Conservation (phyloP, 805 yeast genomes). For the Sugiyamaella boreocaroliniensis region DNA sequence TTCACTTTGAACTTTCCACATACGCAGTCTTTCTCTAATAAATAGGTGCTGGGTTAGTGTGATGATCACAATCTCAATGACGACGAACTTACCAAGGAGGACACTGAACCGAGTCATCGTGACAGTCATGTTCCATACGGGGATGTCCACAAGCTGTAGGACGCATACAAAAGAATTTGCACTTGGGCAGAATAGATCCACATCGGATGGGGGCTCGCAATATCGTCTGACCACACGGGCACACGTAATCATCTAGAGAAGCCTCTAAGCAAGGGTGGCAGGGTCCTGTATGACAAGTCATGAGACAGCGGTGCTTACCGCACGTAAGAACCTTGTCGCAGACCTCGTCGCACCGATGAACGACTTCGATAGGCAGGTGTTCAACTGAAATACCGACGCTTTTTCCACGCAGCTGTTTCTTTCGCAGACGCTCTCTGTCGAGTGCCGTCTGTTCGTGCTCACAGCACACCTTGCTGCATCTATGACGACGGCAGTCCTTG, state of each 20-base stretch:
- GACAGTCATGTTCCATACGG: slow-evolving; percentile 65
- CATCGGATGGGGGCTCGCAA: slow-evolving; percentile 80
- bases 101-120: slow-evolving; percentile 54
- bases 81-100: slow-evolving; percentile 50
- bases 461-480: slow-evolving; percentile 67
- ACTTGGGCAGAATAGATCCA: slow-evolving; percentile 60
- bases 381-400: slow-evolving; percentile 39
- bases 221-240: slow-evolving; percentile 75
- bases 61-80: background rate
- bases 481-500: slow-evolving; percentile 74
- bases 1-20: slow-evolving; percentile 54
- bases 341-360: slow-evolving; percentile 61
- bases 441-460: slow-evolving; percentile 55
- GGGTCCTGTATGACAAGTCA: slow-evolving; percentile 71
- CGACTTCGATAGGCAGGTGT: slow-evolving; percentile 56
- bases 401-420: slow-evolving; percentile 45
- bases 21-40: slow-evolving; percentile 51
- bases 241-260: slow-evolving; percentile 67
- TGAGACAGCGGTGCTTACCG: slow-evolving; percentile 60
- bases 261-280: slow-evolving; percentile 79
- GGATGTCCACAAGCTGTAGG: slow-evolving; percentile 60
- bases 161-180: slow-evolving; percentile 60
- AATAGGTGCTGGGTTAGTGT: slow-evolving; percentile 34
- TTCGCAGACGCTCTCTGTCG: slow-evolving; percentile 43
- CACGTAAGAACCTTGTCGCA: slow-evolving; percentile 62